phyloP scores from a whole-genome alignment of 169 alveolate species.

The Cryptosporidium felis region DNA sequence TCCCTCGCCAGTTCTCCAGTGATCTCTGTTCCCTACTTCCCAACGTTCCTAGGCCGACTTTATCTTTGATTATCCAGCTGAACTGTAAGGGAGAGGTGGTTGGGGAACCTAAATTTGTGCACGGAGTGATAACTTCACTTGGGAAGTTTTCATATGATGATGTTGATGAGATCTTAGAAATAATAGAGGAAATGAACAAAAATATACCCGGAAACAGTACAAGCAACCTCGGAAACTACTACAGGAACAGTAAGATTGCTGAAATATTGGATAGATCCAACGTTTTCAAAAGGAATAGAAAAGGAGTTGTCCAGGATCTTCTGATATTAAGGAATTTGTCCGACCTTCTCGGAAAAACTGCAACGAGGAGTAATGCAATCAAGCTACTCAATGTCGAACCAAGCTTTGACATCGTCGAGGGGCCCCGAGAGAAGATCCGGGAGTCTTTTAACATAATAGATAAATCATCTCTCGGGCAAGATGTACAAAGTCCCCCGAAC shows the following conservation, averaged over 20 bases:
- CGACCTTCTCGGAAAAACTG: not conserved
- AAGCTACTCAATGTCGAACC: not conserved
- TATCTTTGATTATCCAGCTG: slow-evolving; percentile 79
- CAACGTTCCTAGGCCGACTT: slow-evolving; percentile 77
- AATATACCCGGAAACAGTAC: not conserved
- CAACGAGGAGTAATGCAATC: not conserved
- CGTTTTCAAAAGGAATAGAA: not conserved
- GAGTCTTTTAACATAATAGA: not conserved
- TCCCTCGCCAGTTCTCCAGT: slow-evolving; percentile 79
- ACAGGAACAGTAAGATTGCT: not conserved
- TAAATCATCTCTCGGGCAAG: no score
- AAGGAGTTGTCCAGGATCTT: not conserved
- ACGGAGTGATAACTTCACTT: slow-evolving; percentile 75
- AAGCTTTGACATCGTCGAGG: not conserved
- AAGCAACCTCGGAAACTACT: not conserved
- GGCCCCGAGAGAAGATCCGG: not conserved
- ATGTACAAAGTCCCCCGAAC: no score
- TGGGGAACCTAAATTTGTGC: slow-evolving; percentile 70
- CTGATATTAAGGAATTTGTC: not conserved
- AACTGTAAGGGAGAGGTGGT: slow-evolving; percentile 73
- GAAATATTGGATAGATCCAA: not conserved
- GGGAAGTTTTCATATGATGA: slow-evolving; percentile 79
- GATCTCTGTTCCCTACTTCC: slow-evolving; percentile 81
- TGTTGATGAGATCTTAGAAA: slow-evolving; percentile 72
- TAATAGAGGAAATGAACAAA: not conserved